Evolutionary conservation across 352 stramenopile species (phyloP).

Genomic region (Phytopythium montanum): DNA sequence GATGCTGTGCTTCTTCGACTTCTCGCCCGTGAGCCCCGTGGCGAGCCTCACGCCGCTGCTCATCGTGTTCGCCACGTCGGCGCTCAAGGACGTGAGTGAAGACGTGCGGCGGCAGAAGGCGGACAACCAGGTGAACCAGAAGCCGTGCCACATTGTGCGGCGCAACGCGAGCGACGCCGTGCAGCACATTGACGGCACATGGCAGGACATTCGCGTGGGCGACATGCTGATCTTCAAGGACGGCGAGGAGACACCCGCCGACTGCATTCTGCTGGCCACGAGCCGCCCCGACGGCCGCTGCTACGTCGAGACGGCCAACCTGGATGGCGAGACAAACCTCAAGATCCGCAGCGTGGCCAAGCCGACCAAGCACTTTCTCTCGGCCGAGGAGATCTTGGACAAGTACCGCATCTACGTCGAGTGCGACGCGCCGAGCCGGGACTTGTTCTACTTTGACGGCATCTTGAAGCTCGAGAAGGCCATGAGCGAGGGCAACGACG

Average conservation of each 20-base stretch:
- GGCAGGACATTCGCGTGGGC: slow-evolving; percentile 84
- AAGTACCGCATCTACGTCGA: slow-evolving; percentile 63
- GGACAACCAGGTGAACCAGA: slow-evolving; percentile 76
- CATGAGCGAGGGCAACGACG: slow-evolving; percentile 12
- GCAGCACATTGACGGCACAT: slow-evolving; percentile 66
- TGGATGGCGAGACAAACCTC: slow-evolving; percentile 87
- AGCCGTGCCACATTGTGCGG: slow-evolving; percentile 69
- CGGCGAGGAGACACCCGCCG: slow-evolving; percentile 75
- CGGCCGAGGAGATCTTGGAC: slow-evolving; percentile 70
- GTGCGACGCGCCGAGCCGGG: slow-evolving; percentile 80
- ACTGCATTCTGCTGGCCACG: slow-evolving; percentile 79
- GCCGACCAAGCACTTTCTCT: slow-evolving; percentile 72
- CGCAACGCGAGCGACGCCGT: slow-evolving; percentile 48
- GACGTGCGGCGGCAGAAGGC: slow-evolving; percentile 77
- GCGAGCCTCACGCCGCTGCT: slow-evolving; percentile 81
- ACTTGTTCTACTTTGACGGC: slow-evolving; percentile 86
- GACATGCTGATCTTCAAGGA: slow-evolving; percentile 82
- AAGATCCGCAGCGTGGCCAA: slow-evolving; percentile 83
- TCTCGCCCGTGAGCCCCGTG: slow-evolving; percentile 80
- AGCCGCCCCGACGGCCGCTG: slow-evolving; percentile 69
- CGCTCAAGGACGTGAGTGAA: slow-evolving; percentile 83
- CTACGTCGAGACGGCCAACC: slow-evolving; percentile 85
- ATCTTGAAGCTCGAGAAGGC: slow-evolving; percentile 44
- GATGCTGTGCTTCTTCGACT: slow-evolving; percentile 86
- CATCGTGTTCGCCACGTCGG: slow-evolving; percentile 88